Base-by-base conservation (phyloP, 1,284 basidiomycete genomes). In the Agaricales sp. region DNA sequence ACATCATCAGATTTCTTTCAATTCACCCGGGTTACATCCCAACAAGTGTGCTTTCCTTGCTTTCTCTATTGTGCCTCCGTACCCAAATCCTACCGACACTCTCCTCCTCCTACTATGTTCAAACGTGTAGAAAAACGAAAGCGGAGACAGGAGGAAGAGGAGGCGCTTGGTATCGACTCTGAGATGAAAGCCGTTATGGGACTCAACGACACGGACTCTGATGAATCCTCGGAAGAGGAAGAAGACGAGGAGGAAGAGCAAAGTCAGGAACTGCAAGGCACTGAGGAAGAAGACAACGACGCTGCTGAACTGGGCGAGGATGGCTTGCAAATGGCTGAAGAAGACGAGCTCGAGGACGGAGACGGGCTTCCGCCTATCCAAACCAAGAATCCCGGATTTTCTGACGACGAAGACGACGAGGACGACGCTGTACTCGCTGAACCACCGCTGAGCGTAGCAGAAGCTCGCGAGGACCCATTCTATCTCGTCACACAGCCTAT, bases 41-140 rank as follows among this genome's bases (percentile, higher is more conserved):
- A 8, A 35, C 30, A 35, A 35, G 30, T 35, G n/a, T n/a, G n/a
- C 30, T 35, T 35, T 35, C 30, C n/a, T n/a, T 35, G 30, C 8
- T 35, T 35, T 35, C 30, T 11, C n/a, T n/a, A 35, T n/a, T 11
- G n/a, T 35, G 8, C n/a, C 30, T 11, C 30, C 8, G 8, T 8
- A 35, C 30, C n/a, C 11, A n/a, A 35, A 35, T 35, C 30, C 30
- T 11, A 35, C n/a, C 30, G 30, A 8, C 30, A 35, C 30, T 35
- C 30, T 35, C 30, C 30, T n/a, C 30, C 30, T 35, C 30, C 30
- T n/a, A 35, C 44, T 6, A 89, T 94, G 81, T 93, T 89, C 74
- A 92, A 92, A 67, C 76, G 88, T 52, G 75, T 89, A 6, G 79
- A 82, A 56, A 86, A 81, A 61, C 75, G 83, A 48, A 70, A 75